Conservation (phyloP, 2,329 filamentous ascomycete genomes). For the Mycosphaerelloides madeirae region DNA sequence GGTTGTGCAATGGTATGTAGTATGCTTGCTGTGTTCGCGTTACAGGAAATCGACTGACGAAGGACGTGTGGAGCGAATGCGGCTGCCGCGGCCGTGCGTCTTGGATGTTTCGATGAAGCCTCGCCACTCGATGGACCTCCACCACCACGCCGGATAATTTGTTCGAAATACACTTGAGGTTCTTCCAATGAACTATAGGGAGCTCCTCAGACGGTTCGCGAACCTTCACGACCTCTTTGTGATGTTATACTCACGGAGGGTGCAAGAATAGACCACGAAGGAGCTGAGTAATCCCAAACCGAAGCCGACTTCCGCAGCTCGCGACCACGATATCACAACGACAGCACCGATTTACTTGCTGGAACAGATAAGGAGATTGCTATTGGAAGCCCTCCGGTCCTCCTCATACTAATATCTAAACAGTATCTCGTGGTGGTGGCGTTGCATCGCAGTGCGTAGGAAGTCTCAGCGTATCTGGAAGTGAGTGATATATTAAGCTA, state of each 20-base stretch:
- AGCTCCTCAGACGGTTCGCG: not conserved
- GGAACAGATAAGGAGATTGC: not conserved
- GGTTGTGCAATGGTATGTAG: no score
- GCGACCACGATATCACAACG: slow-evolving; percentile 8
- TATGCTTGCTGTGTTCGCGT: no score
- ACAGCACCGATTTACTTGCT: not conserved
- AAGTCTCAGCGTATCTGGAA: not conserved
- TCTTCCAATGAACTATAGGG: not conserved
- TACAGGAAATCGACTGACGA: no score
- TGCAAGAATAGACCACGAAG: no score
- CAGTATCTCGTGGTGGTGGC: not conserved
- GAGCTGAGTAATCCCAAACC: not conserved
- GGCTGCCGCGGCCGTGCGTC: no score
- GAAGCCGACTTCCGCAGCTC: not conserved
- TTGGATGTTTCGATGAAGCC: no score
- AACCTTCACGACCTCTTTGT: no score
- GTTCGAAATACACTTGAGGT: not conserved
- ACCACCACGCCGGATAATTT: no score
- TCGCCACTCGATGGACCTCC: no score
- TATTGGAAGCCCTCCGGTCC: not conserved
- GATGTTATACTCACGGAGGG: no score
- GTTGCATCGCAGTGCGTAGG: not conserved
- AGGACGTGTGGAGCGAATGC: no score
- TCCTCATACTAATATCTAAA: slow-evolving; percentile 1
- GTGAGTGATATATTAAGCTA: no score